Base-by-base conservation (phyloP, 306 rosid genomes). In the Sindora glabra region DNA sequence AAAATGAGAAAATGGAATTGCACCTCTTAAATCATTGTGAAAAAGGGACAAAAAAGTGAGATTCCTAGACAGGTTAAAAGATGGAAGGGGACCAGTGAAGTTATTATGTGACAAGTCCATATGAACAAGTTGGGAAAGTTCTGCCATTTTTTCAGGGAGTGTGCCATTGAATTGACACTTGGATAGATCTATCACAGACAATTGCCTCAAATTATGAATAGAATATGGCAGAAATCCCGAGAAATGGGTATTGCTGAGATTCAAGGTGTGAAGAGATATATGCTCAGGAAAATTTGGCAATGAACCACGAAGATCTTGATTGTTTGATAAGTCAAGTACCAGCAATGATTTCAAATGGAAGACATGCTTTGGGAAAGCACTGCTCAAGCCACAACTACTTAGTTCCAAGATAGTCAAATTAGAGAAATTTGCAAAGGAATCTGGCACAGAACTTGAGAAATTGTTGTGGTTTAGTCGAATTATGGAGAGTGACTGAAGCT, bases 351-450 rank as follows among this genome's bases (percentile, higher is more conserved):
- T 17, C 21, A 49, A 0, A 10, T 49, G 47, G 17, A 65, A n/a
- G n/a, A n/a, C n/a, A n/a, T n/a, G n/a, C n/a, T n/a, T n/a, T n/a
- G 73, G 67, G 38, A 58, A 58, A 12, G 18, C 18, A 10, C 58
- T 59, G 13, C 1, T 8, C 73, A 48, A 18, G 7, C 8, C 4
- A 10, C 36, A 48, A 36, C 5, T 3, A 17, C 3, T 5, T 5
- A 58, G 47, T 11, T 2, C 33, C 47, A 26, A 0, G 26, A 10
- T 0, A n/a, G n/a, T n/a, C n/a, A n/a, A n/a, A n/a, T n/a, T n/a
- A n/a, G n/a, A n/a, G n/a, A n/a, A n/a, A n/a, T n/a, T n/a, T n/a
- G 50, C 36, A 42, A 68, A 24, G 2, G 47, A 68, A 0, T 17
- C 18, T 16, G 59, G 73, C 8, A 68, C 33, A 7, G 59, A 24